Base-by-base conservation (phyloP, 148 eudicot genomes). In the Dianthus caryophyllus region DNA sequence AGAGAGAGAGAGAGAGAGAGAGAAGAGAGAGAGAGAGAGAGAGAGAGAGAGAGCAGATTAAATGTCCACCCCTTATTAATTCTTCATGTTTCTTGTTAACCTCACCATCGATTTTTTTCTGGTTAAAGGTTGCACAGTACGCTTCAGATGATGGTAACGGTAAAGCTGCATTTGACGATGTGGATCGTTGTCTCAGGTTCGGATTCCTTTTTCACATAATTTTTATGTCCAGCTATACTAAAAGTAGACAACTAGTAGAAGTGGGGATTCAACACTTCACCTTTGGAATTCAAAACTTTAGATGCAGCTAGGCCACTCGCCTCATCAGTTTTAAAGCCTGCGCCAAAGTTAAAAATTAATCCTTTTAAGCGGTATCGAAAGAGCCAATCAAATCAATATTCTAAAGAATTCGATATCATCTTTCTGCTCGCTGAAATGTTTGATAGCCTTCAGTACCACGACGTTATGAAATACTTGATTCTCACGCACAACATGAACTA, bases 131-230 rank as follows among this genome's bases (percentile, higher is more conserved):
- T 56, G 98, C 98, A 72, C 83, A 93, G 73, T 93, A 93, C 74
- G 98, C 98, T 64, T 77, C 85, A 75, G 92, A 87, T 49, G 80
- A 52, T 68, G 96, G 90, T 26, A 83, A 78, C 68, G 87, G 86
- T 12, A 82, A 93, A 79, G 59, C 74, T 77, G 98, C 98, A 25
- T 80, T 61, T 65, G 81, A 74, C 22, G 74, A 78, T 72, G 98
- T 90, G 61, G 96, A 93, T 79, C 84, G 78, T 44, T 93, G 98
- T 77, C 80, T 93, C 67, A 83, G 96, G 96, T 93, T 82, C 25
- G 38, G 3, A 33, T 33, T 60, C 33, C 21, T 47, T 57, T 10
- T 58, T 29, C 21, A 15, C 20, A 38, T 3, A 62, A 22, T 13
- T 1, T 22, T 22, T 43, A 22, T 13, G 54, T 17, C 62, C 29